Conservation (phyloP, 352 stramenopile species). For the Halophytophthora batemanensis region DNA sequence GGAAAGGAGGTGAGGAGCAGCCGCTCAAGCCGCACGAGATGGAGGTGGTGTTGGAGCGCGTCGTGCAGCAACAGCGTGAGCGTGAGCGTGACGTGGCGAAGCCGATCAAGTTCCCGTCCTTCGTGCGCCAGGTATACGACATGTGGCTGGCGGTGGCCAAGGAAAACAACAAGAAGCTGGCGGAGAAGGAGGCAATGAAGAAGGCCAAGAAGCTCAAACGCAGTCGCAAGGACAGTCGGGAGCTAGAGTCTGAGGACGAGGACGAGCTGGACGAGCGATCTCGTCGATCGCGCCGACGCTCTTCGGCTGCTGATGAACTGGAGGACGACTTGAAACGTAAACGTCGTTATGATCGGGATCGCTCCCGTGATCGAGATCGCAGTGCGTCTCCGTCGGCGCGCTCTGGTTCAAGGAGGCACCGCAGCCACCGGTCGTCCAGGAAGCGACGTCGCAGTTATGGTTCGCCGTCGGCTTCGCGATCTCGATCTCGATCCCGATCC, state of each 20-base stretch:
- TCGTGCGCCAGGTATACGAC: constrained; percentile 39
- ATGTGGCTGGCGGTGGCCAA: constrained; percentile 37
- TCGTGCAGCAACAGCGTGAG: constrained; percentile 24
- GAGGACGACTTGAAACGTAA: constrained; percentile 25
- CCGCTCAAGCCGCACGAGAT: constrained; percentile 16
- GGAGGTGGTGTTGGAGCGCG: constrained; percentile 16
- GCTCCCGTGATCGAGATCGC: constrained; percentile 1
- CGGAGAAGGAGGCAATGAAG: constrained; percentile 27
- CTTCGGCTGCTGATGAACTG: constrained; percentile 21
- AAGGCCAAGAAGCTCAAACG: constrained; percentile 16
- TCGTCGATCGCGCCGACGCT: constrained; percentile 29
- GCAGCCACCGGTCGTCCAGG: constrained; percentile 15
- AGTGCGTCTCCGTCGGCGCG: not conserved
- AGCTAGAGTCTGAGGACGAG: constrained; percentile 11
- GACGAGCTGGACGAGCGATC: constrained; percentile 15
- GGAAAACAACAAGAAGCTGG: constrained; percentile 26
- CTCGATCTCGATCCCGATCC: constrained; percentile 27
- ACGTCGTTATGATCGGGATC: no score
- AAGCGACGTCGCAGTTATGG: constrained; percentile 25
- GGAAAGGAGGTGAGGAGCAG: constrained; percentile 8
- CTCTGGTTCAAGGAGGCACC: constrained; percentile 8
- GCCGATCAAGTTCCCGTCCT: constrained; percentile 26
- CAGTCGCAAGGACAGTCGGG: constrained; percentile 24
- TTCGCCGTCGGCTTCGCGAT: constrained; percentile 35
- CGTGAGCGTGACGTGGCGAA: constrained; percentile 8